Base-by-base conservation (phyloP, 495 filamentous ascomycete genomes). In the Talaromyces thailandensis region DNA sequence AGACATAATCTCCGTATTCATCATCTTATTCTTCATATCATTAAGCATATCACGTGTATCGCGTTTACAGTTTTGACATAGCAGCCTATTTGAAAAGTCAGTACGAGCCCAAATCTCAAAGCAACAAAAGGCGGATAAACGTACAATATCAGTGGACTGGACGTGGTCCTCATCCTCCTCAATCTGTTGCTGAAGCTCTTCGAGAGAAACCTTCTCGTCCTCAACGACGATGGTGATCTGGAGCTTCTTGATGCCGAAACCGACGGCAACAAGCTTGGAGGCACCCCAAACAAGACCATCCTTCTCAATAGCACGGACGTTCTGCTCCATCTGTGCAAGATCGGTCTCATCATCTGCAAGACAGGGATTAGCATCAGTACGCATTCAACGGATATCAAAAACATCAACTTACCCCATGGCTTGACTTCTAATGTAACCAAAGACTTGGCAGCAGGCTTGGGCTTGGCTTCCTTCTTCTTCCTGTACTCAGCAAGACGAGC, bases 191-290 rank as follows among this genome's bases (percentile, higher is more conserved):
- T 97, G 87, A 70, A 98, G 86, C 56, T 97, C 93, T 62, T 90
- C 86, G 63, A 88, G 74, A 61, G 90, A 92, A 71, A 98, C 74
- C 83, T 98, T 98, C 61, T 98, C 94, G 72, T 98, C 94, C 82
- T 98, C 94, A 65, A 98, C 82, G 66, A 98, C 92, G 64, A 97
- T 74, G 85, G 89, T 98, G 84, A 98, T 95, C 84, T 98, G 95
- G 64, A 98, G 86, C 86, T 98, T 98, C 88, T 94, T 96, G 82
- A 98, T 96, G 79, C 95, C 95, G 84, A 92, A 98, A 71, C 92
- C 86, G 64, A 98, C 88, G 60, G 92, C 73, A 45, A 96, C 88
- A 63, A 96, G 79, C 82, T 93, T 92, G 72, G 89, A 93, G 66
- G 83, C 86, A 85, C 94, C 94, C 94, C 94, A 98, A 51, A 94